phyloP scores from a whole-genome alignment of 192 early-diverging fungal genomes.

The Coemansia sp. region DNA sequence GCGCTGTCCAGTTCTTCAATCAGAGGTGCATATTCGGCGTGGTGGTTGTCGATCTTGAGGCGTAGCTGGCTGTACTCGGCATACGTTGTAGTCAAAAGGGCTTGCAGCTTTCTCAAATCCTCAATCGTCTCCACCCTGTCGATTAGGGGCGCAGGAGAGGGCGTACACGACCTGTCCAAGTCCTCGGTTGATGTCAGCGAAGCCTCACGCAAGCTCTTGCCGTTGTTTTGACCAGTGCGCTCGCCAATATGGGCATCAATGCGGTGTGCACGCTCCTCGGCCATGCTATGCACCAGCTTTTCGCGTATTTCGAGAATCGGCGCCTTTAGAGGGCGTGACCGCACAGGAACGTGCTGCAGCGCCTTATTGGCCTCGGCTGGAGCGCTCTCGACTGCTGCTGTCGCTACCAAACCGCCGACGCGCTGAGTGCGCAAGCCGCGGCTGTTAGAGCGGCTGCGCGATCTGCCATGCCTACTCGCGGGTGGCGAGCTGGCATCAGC shows the following conservation, averaged over 20 bases:
- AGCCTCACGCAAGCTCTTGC: constrained; percentile 18
- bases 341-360: constrained; percentile 14
- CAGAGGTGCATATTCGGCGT: constrained; percentile 21
- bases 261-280: constrained; percentile 6
- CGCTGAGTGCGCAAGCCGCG: constrained; percentile 1
- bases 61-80: constrained; percentile 45
- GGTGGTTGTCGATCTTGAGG: constrained; percentile 26
- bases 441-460: constrained; percentile 26
- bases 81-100: constrained; percentile 13
- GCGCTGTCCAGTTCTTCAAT: constrained; percentile 23
- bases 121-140: constrained; percentile 30
- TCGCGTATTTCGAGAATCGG: constrained; percentile 19
- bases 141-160: constrained; percentile 6
- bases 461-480: not conserved
- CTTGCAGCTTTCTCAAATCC: constrained; percentile 21
- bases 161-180: constrained; percentile 4
- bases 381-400: not conserved
- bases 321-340: constrained; percentile 36
- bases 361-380: not conserved
- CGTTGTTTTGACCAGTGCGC: not conserved
- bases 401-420: not conserved
- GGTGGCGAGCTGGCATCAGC: constrained; percentile 5
- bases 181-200: constrained; percentile 31
- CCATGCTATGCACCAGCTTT: constrained; percentile 25
- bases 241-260: not conserved